Conservation (phyloP, 2,329 filamentous ascomycete genomes). For the Aspergillus puulaauensis region DNA sequence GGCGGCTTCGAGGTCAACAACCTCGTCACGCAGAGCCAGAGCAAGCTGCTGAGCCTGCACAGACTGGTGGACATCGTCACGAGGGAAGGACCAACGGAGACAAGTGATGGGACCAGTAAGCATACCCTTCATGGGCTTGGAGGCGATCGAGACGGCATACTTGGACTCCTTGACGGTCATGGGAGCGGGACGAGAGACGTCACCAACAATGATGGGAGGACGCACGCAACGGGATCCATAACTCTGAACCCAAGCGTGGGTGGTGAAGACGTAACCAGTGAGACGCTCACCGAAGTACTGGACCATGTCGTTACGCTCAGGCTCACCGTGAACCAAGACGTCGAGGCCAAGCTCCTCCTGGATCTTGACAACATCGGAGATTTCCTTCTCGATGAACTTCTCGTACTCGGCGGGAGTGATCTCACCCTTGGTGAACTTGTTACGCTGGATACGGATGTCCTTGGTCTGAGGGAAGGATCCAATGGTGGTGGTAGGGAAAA, state of each 20-base stretch:
- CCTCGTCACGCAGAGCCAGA: constrained; percentile 96
- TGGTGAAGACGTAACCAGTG: constrained; percentile 97
- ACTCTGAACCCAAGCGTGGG: constrained; percentile 97
- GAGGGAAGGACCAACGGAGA: constrained; percentile 98
- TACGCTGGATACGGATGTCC: constrained; percentile 94
- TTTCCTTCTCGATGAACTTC: constrained; percentile 99
- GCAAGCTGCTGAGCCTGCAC: constrained; percentile 98
- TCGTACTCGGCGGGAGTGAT: constrained; percentile 92
- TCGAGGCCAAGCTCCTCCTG: constrained; percentile 98
- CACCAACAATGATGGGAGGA: constrained; percentile 96
- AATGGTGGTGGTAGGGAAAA: constrained; percentile 99
- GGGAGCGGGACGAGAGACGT: constrained; percentile 91
- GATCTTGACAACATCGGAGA: constrained; percentile 89
- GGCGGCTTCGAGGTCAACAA: constrained; percentile 94
- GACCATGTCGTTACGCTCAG: constrained; percentile 99
- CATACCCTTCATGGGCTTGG: constrained; percentile 99
- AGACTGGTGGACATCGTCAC: constrained; percentile 99
- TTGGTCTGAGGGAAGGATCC: constrained; percentile 99
- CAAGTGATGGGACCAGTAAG: constrained; percentile 98
- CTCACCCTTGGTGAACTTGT: constrained; percentile 98
- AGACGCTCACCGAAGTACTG: constrained; percentile 99
- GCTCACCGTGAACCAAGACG: constrained; percentile 97
- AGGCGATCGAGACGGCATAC: constrained; percentile 92
- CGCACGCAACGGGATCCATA: constrained; percentile 98
- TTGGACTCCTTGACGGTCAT: constrained; percentile 99